A percentile compares a stretch with the other conserved stretches of the same genome.
Conservation (phyloP, 139 green algal species). For the Auxenochlorella pyrenoidosa region DNA sequence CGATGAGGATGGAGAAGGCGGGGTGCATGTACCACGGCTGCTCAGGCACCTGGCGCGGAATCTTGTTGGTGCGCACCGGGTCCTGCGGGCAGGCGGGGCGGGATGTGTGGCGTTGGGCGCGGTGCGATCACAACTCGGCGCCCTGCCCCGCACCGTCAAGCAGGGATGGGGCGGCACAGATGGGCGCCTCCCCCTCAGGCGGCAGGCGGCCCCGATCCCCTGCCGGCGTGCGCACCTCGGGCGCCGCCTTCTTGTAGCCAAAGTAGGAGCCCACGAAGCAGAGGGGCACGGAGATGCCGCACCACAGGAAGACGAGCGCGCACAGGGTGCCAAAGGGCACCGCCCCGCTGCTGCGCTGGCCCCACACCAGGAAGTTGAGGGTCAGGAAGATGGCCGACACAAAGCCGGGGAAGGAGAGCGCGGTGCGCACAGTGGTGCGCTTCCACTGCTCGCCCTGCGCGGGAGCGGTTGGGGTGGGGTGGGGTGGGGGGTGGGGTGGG, state of each 20-base stretch:
- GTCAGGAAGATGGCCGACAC: conserved; percentile 93
- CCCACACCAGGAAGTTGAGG: conserved; percentile 96
- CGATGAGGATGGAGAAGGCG: conserved; percentile 91
- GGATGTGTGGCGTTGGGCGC: no score
- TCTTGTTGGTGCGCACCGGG: conserved; percentile 99
- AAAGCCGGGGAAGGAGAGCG: conserved; percentile 93
- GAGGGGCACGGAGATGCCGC: conserved; percentile 96
- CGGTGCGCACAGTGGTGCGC: conserved; percentile 91
- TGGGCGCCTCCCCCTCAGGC: no score
- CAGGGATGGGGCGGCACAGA: no score
- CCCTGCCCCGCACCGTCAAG: no score
- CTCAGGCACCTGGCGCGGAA: conserved; percentile 97
- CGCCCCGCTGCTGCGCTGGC: conserved; percentile 90
- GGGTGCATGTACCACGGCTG: conserved; percentile 98
- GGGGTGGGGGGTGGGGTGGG: neutral
- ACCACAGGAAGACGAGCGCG: conserved; percentile 97
- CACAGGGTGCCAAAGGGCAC: conserved; percentile 97
- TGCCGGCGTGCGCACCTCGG: conserved; percentile 56
- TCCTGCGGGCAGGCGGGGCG: conserved; percentile 39
- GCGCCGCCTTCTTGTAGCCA: conserved; percentile 91
- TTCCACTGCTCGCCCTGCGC: conserved; percentile 85
- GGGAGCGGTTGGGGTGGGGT: neutral
- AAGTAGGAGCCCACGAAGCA: conserved; percentile 97
- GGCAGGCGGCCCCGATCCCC: no score
- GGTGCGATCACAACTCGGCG: no score